These are phyloP conservation scores for Aspergillus asperescens DNA, from an alignment of 495 filamentous ascomycete genomes.

Conservation along the genomic window DNA sequence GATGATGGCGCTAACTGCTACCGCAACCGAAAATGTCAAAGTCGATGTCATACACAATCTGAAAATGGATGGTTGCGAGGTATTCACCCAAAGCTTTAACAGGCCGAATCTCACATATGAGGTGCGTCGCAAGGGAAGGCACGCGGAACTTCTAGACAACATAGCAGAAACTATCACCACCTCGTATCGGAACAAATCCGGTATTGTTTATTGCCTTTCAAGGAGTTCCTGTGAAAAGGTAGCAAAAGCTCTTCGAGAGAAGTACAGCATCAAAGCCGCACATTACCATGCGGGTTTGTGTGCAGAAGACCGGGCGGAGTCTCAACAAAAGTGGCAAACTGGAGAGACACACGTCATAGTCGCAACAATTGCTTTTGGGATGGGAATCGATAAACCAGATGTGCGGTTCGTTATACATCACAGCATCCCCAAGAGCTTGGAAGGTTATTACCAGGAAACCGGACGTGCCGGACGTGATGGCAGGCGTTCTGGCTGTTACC, in stretches of 20 bases:
- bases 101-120: conserved; percentile 86
- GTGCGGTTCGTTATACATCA: conserved; percentile 95
- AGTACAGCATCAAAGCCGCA: conserved; percentile 62
- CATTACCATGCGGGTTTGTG: conserved; percentile 84
- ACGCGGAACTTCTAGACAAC: conserved; percentile 51
- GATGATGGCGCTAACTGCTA: conserved; percentile 90
- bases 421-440: conserved; percentile 86
- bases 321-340: conserved; percentile 78
- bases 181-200: conserved; percentile 63
- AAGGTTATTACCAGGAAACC: conserved; percentile 97
- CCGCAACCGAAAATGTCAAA: conserved; percentile 88
- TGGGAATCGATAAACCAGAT: conserved; percentile 97
- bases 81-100: conserved; percentile 90
- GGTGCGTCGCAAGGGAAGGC: conserved; percentile 56
- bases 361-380: conserved; percentile 98
- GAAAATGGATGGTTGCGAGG: conserved; percentile 65
- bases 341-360: conserved; percentile 83
- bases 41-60: conserved; percentile 86
- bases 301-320: conserved; percentile 52
- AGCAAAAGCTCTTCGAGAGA: conserved; percentile 56
- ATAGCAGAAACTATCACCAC: conserved; percentile 69
- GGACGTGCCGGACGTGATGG: conserved; percentile 92
- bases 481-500: conserved; percentile 76
- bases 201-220: conserved; percentile 93
- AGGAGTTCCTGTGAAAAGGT: conserved; percentile 74